Evolutionary conservation across 257 asterid genomes (phyloP), one percentile per base, ranked within the genome.

Genomic region (Solanum acaule): DNA sequence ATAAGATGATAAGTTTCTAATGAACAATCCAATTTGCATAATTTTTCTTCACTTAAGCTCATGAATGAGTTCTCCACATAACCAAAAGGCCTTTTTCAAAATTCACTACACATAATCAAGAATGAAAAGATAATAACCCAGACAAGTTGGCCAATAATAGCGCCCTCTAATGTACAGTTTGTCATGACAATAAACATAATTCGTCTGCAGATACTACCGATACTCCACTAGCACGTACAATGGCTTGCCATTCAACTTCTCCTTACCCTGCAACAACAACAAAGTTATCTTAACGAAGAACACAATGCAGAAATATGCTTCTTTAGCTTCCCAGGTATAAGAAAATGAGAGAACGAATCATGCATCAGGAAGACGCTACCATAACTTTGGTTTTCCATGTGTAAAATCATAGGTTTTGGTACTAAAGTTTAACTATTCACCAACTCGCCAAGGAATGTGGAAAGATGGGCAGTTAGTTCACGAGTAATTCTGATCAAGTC

Each of bases 151-250:
- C 86, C 68, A 81, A 82, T 82, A 49, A 37, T 59, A 84, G 29
- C 37, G 79, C 86, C 84, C 88, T 88, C 90, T 38, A 82, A 86
- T 86, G 87, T 90, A 90, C 91, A 89, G 77, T 68, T 85, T 73
- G n/a, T 63, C 78, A 67, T 25, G 52, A 44, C 68, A 86, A 38
- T 27, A 59, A 23, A 6, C 73, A 78, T 14, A 44, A 61, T 61
- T 20, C 27, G 25, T 29, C 85, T 44, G 67, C 77, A 34, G 67
- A n/a, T 34, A 75, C 93, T 92, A 93, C 49, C 92, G 94, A 9
- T 92, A 90, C 93, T 95, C 96, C 93, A 95, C 95, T 46, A 95
- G 98, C 78, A 93, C 98, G 67, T 87, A 93, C 14, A 93, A 91
- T 65, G 98, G 94, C 93, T 95, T 95, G 81, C 96, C 95, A n/a